Evolutionary conservation across 164 flowering plant species (phyloP), one percentile per base, ranked within the genome.

Genomic region (Vitis cinerea): DNA sequence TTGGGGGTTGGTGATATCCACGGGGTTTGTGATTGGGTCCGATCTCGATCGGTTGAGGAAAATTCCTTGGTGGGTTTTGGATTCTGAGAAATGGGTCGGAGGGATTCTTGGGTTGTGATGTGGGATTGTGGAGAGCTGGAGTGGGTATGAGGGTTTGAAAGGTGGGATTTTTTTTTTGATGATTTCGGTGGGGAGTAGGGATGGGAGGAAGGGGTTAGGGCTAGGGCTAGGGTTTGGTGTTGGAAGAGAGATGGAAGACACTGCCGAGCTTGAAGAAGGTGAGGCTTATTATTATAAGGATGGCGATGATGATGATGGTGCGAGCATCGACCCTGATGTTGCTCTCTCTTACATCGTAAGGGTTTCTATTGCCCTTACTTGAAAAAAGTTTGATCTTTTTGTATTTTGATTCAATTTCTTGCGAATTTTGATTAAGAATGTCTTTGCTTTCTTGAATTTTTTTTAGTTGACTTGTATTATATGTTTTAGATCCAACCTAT

Each of bases 251-350:
- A 89, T 89, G 95, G 97, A 88, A 57, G 93, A 88, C 63, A 79
- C 83, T 71, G 44, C 44, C 44, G 98, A 94, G 84, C 88, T 94
- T 71, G 98, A 94, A 85, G 97, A 94, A 89, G 98, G 98, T 27
- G 98, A 92, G 74, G 94, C 97, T 75, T 86, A 77, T 76, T 83
- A 81, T 63, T 86, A 81, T 62, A 76, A 74, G 17, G 67, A 62
- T 58, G 57, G 64, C 37, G 66, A 78, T 17, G 79, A 72, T 19
- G 75, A 73, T 57, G 78, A 69, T 63, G 84, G 76, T 76, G 70
- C 81, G 19, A 66, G 71, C 72, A 71, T 82, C 61, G 93, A 89
- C 80, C 91, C 88, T 50, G 91, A 87, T 82, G 65, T 83, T 80
- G 81, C 74, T 58, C 80, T 85, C 64, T 85, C 89, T 59, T 90